Percentiles rank a stretch among this genome's conserved stretches.
Evolutionary conservation across 2,329 filamentous ascomycete species (phyloP).

Genomic region (Venturia aucupariae): DNA sequence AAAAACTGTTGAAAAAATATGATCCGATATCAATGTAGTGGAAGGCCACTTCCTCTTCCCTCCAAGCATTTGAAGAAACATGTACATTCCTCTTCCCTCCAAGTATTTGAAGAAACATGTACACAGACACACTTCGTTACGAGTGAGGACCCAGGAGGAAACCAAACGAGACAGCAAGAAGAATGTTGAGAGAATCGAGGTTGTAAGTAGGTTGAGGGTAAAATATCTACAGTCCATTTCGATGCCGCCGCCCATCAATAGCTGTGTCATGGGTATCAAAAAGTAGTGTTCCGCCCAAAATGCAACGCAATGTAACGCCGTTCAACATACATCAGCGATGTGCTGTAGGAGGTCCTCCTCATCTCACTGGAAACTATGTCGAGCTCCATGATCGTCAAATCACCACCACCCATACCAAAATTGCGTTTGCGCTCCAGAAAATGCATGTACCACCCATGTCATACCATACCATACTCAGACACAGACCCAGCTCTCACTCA

Average conservation of each 20-base stretch:
- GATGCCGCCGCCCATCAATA: background rate
- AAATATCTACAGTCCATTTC: background rate
- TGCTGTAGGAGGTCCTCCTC: background rate
- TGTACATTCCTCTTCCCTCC: too few relatives aligned
- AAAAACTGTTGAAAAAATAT: too few relatives aligned
- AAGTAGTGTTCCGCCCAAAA: background rate
- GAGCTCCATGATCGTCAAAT: background rate
- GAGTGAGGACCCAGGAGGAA: too few relatives aligned
- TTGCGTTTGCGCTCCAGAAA: background rate
- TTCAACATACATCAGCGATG: background rate
- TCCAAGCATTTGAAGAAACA: too few relatives aligned
- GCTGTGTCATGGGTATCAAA: constrained; percentile 1
- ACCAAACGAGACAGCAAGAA: too few relatives aligned
- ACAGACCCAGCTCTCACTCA: background rate
- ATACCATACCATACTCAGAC: background rate
- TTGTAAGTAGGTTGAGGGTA: background rate
- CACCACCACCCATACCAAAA: background rate
- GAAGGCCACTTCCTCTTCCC: too few relatives aligned
- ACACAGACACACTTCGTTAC: too few relatives aligned
- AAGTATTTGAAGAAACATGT: too few relatives aligned
- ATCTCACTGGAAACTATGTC: too few relatives aligned
- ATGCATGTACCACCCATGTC: background rate
- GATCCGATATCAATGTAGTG: too few relatives aligned
- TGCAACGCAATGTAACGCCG: background rate
- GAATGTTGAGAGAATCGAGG: too few relatives aligned